A percentile compares a stretch with the other conserved stretches of the same genome.
These are phyloP conservation scores for Tephrocybe sp. DNA, from an alignment of 768 basidiomycete genomes.

Conservation along the genomic window DNA sequence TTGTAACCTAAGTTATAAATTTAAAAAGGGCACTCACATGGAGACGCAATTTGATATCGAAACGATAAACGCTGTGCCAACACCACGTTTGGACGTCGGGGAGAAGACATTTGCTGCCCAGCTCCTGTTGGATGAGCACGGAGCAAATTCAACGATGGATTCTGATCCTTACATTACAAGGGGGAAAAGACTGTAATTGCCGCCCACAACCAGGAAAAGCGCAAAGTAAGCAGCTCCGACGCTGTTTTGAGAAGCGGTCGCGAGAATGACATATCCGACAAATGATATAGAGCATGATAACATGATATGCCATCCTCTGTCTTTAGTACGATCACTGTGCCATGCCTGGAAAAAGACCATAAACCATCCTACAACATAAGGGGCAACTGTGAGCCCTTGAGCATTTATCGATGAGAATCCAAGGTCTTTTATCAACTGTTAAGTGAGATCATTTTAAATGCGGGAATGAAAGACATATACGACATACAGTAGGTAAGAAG, in stretches of 20 bases:
- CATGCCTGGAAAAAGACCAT: conserved; percentile 52
- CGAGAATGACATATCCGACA: conserved; percentile 54
- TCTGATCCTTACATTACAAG: conserved; percentile 45
- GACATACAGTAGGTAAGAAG: conserved; percentile 49
- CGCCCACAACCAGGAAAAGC: conserved; percentile 53
- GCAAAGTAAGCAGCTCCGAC: conserved; percentile 56
- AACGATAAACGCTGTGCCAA: conserved; percentile 58
- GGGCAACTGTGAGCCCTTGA: conserved; percentile 57
- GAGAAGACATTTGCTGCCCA: conserved; percentile 60
- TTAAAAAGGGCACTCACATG: conserved; percentile 33
- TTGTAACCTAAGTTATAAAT: no score
- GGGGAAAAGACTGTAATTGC: conserved; percentile 54
- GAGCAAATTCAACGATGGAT: neutral
- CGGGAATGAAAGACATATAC: neutral
- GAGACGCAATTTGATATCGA: conserved; percentile 58
- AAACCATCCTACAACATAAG: conserved; percentile 55
- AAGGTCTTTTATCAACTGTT: conserved; percentile 49
- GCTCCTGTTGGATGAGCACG: conserved; percentile 33
- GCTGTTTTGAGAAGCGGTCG: conserved; percentile 46
- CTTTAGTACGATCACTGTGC: conserved; percentile 52
- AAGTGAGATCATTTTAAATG: neutral
- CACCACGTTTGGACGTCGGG: conserved; percentile 58
- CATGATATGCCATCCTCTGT: conserved; percentile 58
- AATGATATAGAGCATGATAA: conserved; percentile 40
- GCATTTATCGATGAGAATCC: conserved; percentile 56